Evolutionary conservation across 148 eudicot species (phyloP).

Genomic region (Rheum nobile): DNA sequence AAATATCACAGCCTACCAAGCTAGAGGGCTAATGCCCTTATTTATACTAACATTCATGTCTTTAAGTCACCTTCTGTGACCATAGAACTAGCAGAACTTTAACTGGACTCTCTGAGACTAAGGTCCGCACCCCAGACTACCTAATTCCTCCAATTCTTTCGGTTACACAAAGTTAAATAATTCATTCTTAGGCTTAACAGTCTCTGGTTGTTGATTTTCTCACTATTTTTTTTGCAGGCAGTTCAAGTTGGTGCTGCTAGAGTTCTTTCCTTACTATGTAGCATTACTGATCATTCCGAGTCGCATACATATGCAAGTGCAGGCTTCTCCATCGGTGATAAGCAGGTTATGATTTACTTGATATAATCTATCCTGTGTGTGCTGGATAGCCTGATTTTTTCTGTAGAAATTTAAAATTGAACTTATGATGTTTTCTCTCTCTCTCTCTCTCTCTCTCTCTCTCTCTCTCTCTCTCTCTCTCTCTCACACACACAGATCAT

Average conservation of each 20-base stretch:
- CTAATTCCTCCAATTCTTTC: not conserved
- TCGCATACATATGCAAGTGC: constrained; percentile 38
- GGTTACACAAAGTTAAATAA: not conserved
- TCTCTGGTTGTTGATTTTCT: constrained; percentile 1
- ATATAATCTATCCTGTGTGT: not conserved
- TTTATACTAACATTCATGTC: not conserved
- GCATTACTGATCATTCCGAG: constrained; percentile 38
- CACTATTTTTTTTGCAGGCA: constrained; percentile 34
- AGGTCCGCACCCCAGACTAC: not conserved
- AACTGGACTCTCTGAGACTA: not conserved
- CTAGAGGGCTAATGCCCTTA: not conserved
- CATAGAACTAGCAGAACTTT: not conserved
- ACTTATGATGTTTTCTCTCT: constrained; percentile 7
- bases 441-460: too few species aligned
- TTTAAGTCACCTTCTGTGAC: not conserved
- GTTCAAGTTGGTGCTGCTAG: constrained; percentile 66
- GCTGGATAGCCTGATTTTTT: not conserved
- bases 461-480: too few species aligned
- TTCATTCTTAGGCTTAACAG: not conserved
- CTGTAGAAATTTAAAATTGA: not conserved
- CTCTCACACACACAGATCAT: too few species aligned
- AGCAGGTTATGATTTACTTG: constrained; percentile 44
- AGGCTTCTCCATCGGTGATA: constrained; percentile 53
- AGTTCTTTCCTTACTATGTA: constrained; percentile 53
- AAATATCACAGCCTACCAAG: not conserved